Evolutionary conservation across 2,329 filamentous ascomycete genomes (phyloP), one percentile per base, ranked within the genome.

Genomic region (Paecilomyces variotii): DNA sequence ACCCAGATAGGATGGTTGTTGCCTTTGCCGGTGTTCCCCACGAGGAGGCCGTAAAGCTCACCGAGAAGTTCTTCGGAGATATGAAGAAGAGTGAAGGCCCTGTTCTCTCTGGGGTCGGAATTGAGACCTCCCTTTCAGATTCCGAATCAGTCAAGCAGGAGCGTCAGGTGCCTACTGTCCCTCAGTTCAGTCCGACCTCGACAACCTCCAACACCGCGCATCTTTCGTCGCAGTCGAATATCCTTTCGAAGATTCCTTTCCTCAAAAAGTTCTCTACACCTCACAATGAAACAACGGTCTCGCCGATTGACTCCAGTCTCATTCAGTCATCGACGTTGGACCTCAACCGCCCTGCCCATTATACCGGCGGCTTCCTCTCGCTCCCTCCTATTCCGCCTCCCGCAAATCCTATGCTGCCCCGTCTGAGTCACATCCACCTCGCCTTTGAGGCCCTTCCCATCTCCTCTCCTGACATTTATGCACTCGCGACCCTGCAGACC

Each of bases 371-470:
- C 57, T 96, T 96, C 78, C 84, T 96, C 60, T 88, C 89, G 1
- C 86, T 96, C 10, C 91, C 91, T 1, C 82, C 87, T 0, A 88
- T 94, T 54, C 89, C 91, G 2, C 87, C 88, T 0, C 89, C 90
- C 0, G 78, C 83, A 1, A 92, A 90, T 74, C 89, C 91, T 27
- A 86, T 87, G 69, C 80, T 89, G 59, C 91, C 90, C 30, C 84
- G 86, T 57, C 87, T 97, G 65, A 95, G 90, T 24, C 90, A 99
- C 75, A 92, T 99, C 67, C 91, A 97, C 78, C 83, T 99, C 64
- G 92, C 91, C 59, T 97, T 99, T 68, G 94, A 99, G 79, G 92
- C 91, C 27, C 84, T 97, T 1, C 91, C 93, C 56, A 94, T 99
- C 70, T 87, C 85, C 25, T 93, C 89, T 2, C 86, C 90, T 11